Evolutionary conservation across 257 asterid species (phyloP), one percentile per base, ranked within the genome.

Genomic region (Phtheirospermum japonicum): DNA sequence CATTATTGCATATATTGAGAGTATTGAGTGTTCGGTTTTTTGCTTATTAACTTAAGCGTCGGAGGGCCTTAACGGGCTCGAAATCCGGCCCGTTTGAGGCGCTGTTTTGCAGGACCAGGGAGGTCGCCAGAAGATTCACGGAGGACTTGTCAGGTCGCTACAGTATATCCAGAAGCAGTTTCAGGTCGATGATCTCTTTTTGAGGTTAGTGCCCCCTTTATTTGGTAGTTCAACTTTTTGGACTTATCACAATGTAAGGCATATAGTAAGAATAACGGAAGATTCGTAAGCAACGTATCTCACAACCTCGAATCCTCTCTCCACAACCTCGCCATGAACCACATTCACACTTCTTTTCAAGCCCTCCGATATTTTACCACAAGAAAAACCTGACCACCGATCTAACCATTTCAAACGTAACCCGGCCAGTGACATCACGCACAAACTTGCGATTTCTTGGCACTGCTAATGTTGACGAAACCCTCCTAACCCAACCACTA

Each of bases 401-500:
- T 70, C 92, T 77, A 42, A 93, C 85, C 0, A 95, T 82, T 53
- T 87, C 97, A 64, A 83, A 87, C 53, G 96, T 87, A 70, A 93
- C 99, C 80, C 97, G 79, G 12, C 99, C 94, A 4, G 96, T 89
- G 63, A 93, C 81, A 69, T 89, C 97, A 45, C 89, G 92, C 69
- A 89, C 82, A 65, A 93, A 85, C 70, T 73, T 89, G 61, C 90
- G 63, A 54, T 93, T 93, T 68, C 87, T 85, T 10, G 99, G 96
- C 53, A 88, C 90, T 9, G 98, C 89, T 65, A 88, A 51, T 0
- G 94, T 85, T 7, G 98, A 88, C 10, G 95, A 82, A 39, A 90
- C 88, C 40, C 83, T 82, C 63, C 76, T 79, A 55, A 86, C 74
- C 98, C 96, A 91, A 51, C 95, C 90, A 13, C 56, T 75, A 39